Base-by-base conservation (phyloP, 176 grass and related monocot genomes). In the Bolboschoenus planiculmis region DNA sequence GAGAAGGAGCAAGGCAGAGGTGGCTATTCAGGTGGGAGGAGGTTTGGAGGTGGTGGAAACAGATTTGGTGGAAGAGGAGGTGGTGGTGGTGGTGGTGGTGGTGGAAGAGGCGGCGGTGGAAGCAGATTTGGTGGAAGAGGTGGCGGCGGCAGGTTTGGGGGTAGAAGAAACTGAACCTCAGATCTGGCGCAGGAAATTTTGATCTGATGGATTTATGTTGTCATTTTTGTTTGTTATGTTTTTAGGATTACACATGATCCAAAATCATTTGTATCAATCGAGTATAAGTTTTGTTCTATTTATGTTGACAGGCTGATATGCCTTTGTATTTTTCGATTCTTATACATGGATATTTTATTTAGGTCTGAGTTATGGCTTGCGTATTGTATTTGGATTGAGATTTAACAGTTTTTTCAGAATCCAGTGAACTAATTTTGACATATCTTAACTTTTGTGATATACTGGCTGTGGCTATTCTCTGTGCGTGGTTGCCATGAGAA, bases 1-100 rank as follows among this genome's bases (percentile, higher is more conserved):
- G 93, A 93, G 29, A 93, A 54, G 57, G 91, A 99, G 0, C 83
- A 91, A 33, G 86, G 89, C 5, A 86, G 65, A 43, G 87, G 89
- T 14, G 78, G 91, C 4, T 80, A 86, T 1, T 42, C 84, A 0
- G 84, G 88, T 14, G 88, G 88, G 0, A 81, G 84, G 40, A 89
- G 87, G 66, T 87, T 85, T 43, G 75, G 47, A 36, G 91, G 16
- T 8, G 84, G 89, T 14, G 87, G 90, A 6, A 54, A 86, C 18
- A 83, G 85, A 15, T 54, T 35, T 10, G 78, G 81, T 23, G 90
- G 91, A 16, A 68, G 90, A 56, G 86, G 54, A 26, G 87, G 87
- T 31, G 75, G 20, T 0, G 10, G 90, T 46, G 87, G 64, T 26
- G 87, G 2, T 15, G 77, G 85, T 26, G 36, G 84, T 70, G 72